Evolutionary conservation across 768 basidiomycete genomes (phyloP), one percentile per base, ranked within the genome.

Genomic region (Goffeauzyma gilvescens): DNA sequence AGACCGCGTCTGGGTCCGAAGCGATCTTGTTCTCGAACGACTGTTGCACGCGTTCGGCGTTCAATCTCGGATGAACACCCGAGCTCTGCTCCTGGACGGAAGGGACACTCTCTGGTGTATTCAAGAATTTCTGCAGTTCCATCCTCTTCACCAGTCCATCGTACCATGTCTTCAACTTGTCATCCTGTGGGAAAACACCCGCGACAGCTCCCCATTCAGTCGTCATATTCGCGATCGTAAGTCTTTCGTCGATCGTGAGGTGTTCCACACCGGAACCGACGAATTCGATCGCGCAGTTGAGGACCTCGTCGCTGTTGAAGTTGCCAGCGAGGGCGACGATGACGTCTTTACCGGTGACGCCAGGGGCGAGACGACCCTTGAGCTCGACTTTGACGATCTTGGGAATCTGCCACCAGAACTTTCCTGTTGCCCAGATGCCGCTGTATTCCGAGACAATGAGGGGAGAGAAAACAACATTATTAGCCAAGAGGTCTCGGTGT

Each of bases 371-470:
- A 46, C 67, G 69, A 5, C 90, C 90, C 44, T 71, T 73, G 37
- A 98, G 69, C 55, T 93, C 86, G 48, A 96, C 90, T 46, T 82
- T 86, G 61, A 98, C 75, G 74, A 95, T 87, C 4, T 85, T 75
- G 12, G 93, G 93, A 25, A 98, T 79, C 66, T 96, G 93, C 93
- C 90, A 96, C 93, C 93, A 98, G 1, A 93, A 96, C 62, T 81
- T 84, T 17, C 89, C 87, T 0, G 93, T 96, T 10, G 93, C 86
- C 93, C 93, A 98, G 9, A 98, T 17, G 81, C 90, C 62, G 10
- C 58, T 60, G n/a, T n/a, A n/a, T n/a, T n/a, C n/a, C n/a, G 40
- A 13, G 13, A 12, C 17, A n/a, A n/a, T n/a, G n/a, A n/a, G n/a
- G n/a, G n/a, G n/a, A n/a, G n/a, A n/a, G n/a, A n/a, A n/a, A n/a